These are phyloP conservation scores for Glycyrrhiza uralensis DNA, from an alignment of 306 rosid genomes.

Conservation along the genomic window DNA sequence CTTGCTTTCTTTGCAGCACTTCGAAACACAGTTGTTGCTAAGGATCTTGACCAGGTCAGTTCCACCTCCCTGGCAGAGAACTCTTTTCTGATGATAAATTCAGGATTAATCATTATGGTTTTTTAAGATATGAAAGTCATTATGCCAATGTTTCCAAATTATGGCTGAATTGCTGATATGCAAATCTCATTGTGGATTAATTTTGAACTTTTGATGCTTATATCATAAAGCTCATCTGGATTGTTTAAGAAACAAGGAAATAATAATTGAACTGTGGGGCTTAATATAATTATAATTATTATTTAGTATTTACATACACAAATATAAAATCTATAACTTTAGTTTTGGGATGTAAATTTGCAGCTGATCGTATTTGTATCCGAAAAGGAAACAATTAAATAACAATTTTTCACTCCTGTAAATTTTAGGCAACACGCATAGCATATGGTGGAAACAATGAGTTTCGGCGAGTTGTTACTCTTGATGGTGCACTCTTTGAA, in stretches of 20 bases:
- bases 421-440: constrained; percentile 75
- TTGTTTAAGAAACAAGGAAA: background rate
- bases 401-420: constrained; percentile 2
- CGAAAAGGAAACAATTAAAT: constrained; percentile 6
- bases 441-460: constrained; percentile 67
- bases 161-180: background rate
- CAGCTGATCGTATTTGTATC: background rate
- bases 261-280: background rate
- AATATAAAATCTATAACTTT: background rate
- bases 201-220: background rate
- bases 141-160: background rate
- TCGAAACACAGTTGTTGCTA: constrained; percentile 79
- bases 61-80: background rate
- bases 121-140: background rate
- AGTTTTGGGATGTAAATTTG: background rate
- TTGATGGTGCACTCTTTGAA: constrained; percentile 91
- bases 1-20: constrained; percentile 85
- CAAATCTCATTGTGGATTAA: constrained; percentile 11
- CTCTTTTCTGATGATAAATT: background rate
- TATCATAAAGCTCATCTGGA: background rate
- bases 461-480: constrained; percentile 85
- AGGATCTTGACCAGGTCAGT: constrained; percentile 88
- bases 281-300: background rate
- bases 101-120: background rate
- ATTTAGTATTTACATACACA: background rate